Evolutionary conservation across 345 rosid species (phyloP).

Genomic region (Eucalyptus grandis): DNA sequence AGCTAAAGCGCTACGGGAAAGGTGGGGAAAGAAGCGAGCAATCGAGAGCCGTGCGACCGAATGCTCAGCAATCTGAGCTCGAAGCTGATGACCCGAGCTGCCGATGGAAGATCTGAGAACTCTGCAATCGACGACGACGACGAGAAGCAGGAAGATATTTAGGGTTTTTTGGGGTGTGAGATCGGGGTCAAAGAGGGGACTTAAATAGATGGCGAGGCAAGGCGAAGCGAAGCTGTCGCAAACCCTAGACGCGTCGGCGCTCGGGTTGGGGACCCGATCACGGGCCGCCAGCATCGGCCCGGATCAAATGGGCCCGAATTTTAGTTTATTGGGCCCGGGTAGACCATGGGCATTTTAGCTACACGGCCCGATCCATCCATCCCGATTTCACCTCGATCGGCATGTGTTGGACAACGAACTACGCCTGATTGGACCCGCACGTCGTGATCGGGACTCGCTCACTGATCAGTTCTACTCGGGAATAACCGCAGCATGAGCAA

Average conservation of each 20-base stretch:
- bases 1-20: neutral
- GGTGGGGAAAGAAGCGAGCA: fast-evolving
- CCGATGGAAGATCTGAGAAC: neutral
- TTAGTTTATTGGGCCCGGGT: neutral
- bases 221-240: fast-evolving
- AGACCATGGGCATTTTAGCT: neutral
- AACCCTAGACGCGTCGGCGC: neutral
- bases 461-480: neutral
- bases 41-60: neutral
- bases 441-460: neutral
- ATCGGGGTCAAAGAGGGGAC: fast-evolving
- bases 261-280: neutral
- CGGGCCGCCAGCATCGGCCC: neutral
- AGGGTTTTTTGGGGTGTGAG: neutral
- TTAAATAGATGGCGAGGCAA: neutral
- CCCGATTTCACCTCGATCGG: neutral
- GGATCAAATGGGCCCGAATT: neutral
- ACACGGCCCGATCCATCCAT: neutral
- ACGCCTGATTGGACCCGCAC: neutral
- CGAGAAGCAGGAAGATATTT: fast-evolving
- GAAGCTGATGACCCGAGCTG: fast-evolving
- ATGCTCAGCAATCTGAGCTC: neutral
- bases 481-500: neutral
- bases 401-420: neutral
- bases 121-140: neutral